Base-by-base conservation (phyloP, 192 early-diverging fungal genomes). In the Hyaloraphidium curvatum region DNA sequence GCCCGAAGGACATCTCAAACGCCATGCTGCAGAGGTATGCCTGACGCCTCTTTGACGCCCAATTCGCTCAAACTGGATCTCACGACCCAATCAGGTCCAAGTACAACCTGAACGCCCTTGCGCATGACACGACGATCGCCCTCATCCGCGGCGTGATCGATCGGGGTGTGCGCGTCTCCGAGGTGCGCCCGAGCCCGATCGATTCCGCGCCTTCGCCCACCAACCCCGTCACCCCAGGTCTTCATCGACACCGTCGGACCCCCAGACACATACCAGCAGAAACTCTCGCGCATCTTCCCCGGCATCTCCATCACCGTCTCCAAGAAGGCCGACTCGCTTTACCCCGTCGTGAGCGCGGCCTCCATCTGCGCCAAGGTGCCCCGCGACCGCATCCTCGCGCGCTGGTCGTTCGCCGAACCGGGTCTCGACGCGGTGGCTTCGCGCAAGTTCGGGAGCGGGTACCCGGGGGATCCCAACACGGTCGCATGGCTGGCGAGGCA, bases 181-280 rank as follows among this genome's bases (percentile, higher is more conserved):
- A 91, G 66, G 80, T 83, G 58, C 25, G 39, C 28, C 22, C n/a
- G 9, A 23, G 51, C 16, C n/a, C 30, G 2, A 17, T 53, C 43
- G 7, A 16, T 21, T 16, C 11, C 2, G 13, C 1, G 33, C 27
- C 19, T 28, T 25, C 25, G 39, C 31, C 11, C 28, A 57, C 50
- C 29, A 9, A 13, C 16, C 1, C 50, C 40, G 16, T 40, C 19
- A 58, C 30, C 30, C n/a, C 51, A 80, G 67, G 78, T 97, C 30
- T 96, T 80, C 65, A 75, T 99, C 1, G 95, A 99, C 64, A 94
- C 95, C 0, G 92, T 99, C 21, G 95, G 95, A 0, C 84, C 87
- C 1, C 83, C 92, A 2, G 74, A 71, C 33, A 61, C 76, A n/a
- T 97, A 99, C 61, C 78, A 89, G 35, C 67, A 28, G 11, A 88